Conservation (phyloP, 768 basidiomycete genomes). For the Dacryopinax spathularia region DNA sequence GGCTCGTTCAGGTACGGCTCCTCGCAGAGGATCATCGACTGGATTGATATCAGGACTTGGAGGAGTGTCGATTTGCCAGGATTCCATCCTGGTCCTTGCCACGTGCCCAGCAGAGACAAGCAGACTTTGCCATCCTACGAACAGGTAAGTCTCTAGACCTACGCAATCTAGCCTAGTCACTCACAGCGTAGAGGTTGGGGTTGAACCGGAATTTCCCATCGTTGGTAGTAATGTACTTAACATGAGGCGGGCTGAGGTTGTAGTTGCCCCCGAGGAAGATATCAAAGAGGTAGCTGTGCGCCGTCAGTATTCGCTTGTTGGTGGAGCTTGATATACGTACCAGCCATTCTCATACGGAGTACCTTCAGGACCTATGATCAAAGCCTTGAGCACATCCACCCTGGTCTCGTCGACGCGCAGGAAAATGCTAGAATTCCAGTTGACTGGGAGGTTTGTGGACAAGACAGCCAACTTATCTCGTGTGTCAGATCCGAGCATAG, state of each 20-base stretch:
- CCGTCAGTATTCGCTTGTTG: background rate
- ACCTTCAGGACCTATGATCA: slow-evolving; percentile 79
- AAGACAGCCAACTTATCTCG: slow-evolving; percentile 65
- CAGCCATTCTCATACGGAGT: slow-evolving; percentile 92
- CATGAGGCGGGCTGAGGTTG: slow-evolving; percentile 68
- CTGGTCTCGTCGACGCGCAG: slow-evolving; percentile 82
- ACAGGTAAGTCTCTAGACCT: background rate
- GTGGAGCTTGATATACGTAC: slow-evolving; percentile 29
- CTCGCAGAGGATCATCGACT: slow-evolving; percentile 91
- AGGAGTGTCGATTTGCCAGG: slow-evolving; percentile 71
- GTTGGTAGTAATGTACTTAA: slow-evolving; percentile 66
- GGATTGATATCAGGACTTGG: slow-evolving; percentile 78
- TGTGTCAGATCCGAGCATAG: slow-evolving; percentile 8
- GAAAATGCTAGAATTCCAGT: slow-evolving; percentile 91
- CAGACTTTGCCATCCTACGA: slow-evolving; percentile 84
- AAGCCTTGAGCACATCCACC: slow-evolving; percentile 82
- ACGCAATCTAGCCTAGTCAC: slow-evolving; percentile 18
- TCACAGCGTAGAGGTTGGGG: slow-evolving; percentile 82
- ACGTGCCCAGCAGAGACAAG: slow-evolving; percentile 78
- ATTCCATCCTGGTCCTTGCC: slow-evolving; percentile 89
- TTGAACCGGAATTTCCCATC: slow-evolving; percentile 85
- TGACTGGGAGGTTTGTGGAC: slow-evolving; percentile 84
- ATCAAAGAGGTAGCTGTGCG: slow-evolving; percentile 58
- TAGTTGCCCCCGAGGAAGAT: slow-evolving; percentile 84
- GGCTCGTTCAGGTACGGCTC: slow-evolving; percentile 92